Evolutionary conservation across 176 grass and related monocot species (phyloP).

Genomic region (Bonia amplexicaulis): DNA sequence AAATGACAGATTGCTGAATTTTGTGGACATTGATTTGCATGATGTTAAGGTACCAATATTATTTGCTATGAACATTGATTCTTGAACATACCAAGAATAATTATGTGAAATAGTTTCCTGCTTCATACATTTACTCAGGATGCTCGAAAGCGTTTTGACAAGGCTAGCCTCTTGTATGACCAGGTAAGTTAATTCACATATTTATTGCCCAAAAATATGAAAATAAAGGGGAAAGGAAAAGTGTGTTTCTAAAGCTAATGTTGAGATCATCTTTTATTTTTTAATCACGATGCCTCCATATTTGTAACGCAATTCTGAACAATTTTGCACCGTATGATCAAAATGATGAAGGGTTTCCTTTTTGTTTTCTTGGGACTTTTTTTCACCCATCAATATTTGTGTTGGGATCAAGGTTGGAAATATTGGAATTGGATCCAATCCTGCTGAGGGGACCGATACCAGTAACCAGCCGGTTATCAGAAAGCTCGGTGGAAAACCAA

Average conservation of each 20-base stretch:
- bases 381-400: conserved; percentile 3
- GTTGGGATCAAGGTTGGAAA: not conserved
- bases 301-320: not conserved
- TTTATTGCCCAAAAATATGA: not conserved
- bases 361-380: not conserved
- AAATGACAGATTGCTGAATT: conserved; percentile 90
- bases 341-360: not conserved
- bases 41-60: conserved; percentile 77
- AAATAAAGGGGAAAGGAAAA: not conserved
- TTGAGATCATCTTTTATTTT: not conserved
- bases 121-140: conserved; percentile 55
- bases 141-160: conserved; percentile 82
- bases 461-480: no score
- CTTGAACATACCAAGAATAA: conserved; percentile 14
- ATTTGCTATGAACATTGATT: conserved; percentile 10
- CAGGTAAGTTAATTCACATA: conserved; percentile 49
- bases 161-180: conserved; percentile 89
- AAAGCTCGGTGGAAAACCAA: no score
- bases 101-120: conserved; percentile 16
- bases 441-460: no score
- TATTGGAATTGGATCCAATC: no score
- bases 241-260: not conserved
- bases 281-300: not conserved
- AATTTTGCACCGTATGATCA: not conserved
- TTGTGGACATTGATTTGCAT: conserved; percentile 84